Conservation (phyloP, 2,329 filamentous ascomycete species). For the Clonostachys byssicola region DNA sequence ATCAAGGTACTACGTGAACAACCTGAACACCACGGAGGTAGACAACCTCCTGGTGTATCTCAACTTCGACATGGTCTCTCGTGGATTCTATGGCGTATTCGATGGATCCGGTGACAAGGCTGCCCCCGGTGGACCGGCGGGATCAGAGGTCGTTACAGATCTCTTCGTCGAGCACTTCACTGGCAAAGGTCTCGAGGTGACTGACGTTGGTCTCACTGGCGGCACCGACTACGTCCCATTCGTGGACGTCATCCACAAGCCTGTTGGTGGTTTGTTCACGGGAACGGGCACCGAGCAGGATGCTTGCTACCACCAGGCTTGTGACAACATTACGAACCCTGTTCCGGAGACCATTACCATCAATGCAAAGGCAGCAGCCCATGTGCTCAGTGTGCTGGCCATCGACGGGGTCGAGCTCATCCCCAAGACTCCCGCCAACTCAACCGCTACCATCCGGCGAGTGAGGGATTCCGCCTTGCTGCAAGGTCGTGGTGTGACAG, state of each 20-base stretch:
- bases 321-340: constrained; percentile 26
- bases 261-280: constrained; percentile 53
- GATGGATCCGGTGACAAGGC: constrained; percentile 26
- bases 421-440: constrained; percentile 13
- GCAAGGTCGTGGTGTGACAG: not conserved
- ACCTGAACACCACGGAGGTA: constrained; percentile 20
- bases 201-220: constrained; percentile 23
- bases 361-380: constrained; percentile 39
- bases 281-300: constrained; percentile 47
- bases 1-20: constrained; percentile 27
- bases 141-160: constrained; percentile 22
- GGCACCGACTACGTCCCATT: constrained; percentile 61
- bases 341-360: constrained; percentile 20
- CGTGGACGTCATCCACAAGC: constrained; percentile 44
- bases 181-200: constrained; percentile 21
- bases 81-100: constrained; percentile 26
- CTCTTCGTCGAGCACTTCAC: constrained; percentile 24
- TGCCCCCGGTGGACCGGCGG: constrained; percentile 25
- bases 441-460: constrained; percentile 2
- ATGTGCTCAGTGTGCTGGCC: constrained; percentile 24
- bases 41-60: constrained; percentile 29
- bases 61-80: constrained; percentile 35
- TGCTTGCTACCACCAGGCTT: constrained; percentile 22
- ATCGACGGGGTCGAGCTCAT: constrained; percentile 13
- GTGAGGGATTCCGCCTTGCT: not conserved